These are phyloP conservation scores for Cardamine occulta DNA, from an alignment of 345 rosid species.

Conservation along the genomic window DNA sequence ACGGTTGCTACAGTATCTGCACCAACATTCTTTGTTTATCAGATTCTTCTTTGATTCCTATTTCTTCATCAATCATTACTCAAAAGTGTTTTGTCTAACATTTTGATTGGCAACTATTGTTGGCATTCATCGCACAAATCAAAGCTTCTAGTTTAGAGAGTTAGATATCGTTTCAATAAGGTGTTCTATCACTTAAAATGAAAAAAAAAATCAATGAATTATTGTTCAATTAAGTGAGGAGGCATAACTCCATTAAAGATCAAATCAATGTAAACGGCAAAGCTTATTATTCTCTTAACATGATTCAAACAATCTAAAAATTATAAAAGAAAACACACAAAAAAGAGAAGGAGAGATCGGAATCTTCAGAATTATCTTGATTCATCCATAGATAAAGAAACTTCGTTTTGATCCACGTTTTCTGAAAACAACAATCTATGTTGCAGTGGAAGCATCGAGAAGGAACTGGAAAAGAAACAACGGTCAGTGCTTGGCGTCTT, in stretches of 20 bases:
- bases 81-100: not conserved
- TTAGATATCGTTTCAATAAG: not conserved
- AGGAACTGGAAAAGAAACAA: not conserved
- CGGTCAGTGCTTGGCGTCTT: constrained; percentile 80
- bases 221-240: too few species aligned
- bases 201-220: too few species aligned
- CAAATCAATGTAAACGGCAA: constrained; percentile 1
- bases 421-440: constrained; percentile 5
- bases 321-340: not conserved
- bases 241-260: not conserved
- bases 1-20: constrained; percentile 59
- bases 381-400: constrained; percentile 5
- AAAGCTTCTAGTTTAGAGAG: not conserved
- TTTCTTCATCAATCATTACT: not conserved
- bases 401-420: not conserved
- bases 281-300: constrained; percentile 35
- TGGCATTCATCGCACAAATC: too few species aligned
- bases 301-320: constrained; percentile 8
- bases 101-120: too few species aligned
- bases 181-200: too few species aligned
- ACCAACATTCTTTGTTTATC: constrained; percentile 46
- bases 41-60: constrained; percentile 37
- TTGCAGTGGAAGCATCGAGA: constrained; percentile 6
- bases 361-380: constrained; percentile 22
- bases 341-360: not conserved